Base-by-base conservation (phyloP, 441 rosid genomes). In the Erodium moschatum region DNA sequence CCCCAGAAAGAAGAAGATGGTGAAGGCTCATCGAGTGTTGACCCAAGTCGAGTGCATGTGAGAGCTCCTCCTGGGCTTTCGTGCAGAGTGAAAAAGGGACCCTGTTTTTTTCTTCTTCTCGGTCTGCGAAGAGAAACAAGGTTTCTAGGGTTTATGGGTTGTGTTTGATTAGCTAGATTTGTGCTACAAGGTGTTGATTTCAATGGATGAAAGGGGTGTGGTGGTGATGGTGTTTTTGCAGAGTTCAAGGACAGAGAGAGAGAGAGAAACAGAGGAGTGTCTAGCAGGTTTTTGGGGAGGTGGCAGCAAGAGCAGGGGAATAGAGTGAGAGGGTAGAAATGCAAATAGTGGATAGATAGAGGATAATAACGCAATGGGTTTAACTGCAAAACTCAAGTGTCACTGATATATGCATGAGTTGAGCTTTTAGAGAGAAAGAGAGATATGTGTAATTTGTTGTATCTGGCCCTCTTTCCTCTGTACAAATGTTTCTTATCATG, bases 21-120 rank as follows among this genome's bases (percentile, higher is more conserved):
- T n/a, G n/a, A n/a, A n/a, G n/a, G n/a, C n/a, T n/a, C n/a, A 82
- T 82, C 62, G 79, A 83, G 38, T 33, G 38, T 33, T 33, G 38
- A 33, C 44, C 64, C 69, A 82, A 44, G 75, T 72, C 54, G 76
- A 38, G 64, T 68, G 76, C 81, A 82, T 79, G 78, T 35, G 79
- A 65, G 38, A 33, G 38, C 38, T 33, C 38, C 4, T 33, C 38
- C 4, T 1, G 38, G 38, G 1, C n/a, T 29, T 29, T 29, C 33
- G 33, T 29, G 33, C 33, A 29, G 33, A 29, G 33, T 29, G 33
- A 29, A 4, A 29, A 29, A 4, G 33, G 33, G 33, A n/a, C 63
- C 12, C 19, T 52, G 58, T 52, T 52, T 16, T 15, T 5, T 52
- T 52, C 15, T 15, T 52, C n/a, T n/a, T 24, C 2, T 24, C 27